Percentiles rank a stretch among this genome's conserved stretches.
phyloP scores from a whole-genome alignment of 2,329 filamentous ascomycete species.

The Dendryphion nanum region DNA sequence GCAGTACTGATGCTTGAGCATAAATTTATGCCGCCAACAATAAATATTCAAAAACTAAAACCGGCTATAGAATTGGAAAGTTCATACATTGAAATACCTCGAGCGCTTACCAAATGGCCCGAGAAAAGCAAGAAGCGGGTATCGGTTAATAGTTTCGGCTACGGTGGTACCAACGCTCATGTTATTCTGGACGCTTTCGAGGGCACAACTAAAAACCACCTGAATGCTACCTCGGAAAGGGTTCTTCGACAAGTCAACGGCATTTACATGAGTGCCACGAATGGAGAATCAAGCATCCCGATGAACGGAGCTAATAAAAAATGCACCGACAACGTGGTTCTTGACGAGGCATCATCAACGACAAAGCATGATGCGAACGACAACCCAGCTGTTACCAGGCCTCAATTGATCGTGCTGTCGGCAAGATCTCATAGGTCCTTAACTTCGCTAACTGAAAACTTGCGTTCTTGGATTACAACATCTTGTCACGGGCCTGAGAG shows the following conservation, averaged over 20 bases:
- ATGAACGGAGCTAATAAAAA: neutral
- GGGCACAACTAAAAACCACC: neutral
- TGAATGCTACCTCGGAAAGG: neutral
- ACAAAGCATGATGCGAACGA: too few species aligned
- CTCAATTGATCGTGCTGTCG: constrained; percentile 4
- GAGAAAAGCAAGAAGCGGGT: constrained; percentile 1
- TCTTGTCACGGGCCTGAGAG: too few species aligned
- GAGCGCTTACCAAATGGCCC: constrained; percentile 3
- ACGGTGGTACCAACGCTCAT: constrained; percentile 14
- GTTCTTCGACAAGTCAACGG: too few species aligned
- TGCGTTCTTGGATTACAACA: too few species aligned
- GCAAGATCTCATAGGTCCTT: neutral
- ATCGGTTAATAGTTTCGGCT: constrained; percentile 13
- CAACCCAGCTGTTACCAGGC: too few species aligned
- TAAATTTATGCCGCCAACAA: constrained; percentile 26
- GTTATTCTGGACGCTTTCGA: constrained; percentile 9
- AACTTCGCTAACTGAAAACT: constrained; percentile 28
- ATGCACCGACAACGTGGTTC: neutral
- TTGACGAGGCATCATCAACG: neutral
- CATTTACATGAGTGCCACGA: too few species aligned
- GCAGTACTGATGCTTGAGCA: constrained; percentile 40
- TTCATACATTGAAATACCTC: constrained; percentile 12
- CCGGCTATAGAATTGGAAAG: constrained; percentile 15
- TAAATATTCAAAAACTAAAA: constrained; percentile 10
- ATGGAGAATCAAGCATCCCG: neutral